Base-by-base conservation (phyloP, 1,284 basidiomycete genomes). In the Papiliotrema nemorosa region DNA sequence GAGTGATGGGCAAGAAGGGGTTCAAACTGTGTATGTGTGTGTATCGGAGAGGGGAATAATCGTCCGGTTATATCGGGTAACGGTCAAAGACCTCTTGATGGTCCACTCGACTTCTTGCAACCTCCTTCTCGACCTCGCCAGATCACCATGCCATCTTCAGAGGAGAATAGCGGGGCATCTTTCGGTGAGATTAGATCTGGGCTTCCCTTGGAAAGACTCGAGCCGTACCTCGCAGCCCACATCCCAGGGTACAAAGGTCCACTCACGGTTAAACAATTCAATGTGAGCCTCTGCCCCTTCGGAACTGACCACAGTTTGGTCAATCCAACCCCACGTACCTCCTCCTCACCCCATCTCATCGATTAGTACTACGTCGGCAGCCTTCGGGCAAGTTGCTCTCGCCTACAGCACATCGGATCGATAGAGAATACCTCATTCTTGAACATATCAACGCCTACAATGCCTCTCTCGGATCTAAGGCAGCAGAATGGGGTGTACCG, bases 251-350 rank as follows among this genome's bases (percentile, higher is more conserved):
- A 93, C 53, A 74, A 75, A 27, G 74, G 82, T 1, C 89, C 90
- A 0, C 82, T 94, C 7, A 76, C 79, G 20, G 83, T 94, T 25
- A 88, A 93, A 77, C 93, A 97, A 73, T 97, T 97, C 78, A 88
- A 88, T 73, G 88, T 88, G 69, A 52, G 82, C 26, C 20, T 10
- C 78, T 57, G 37, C 72, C 31, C 20, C 10, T 41, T 31, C 16
- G 14, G 27, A 9, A 27, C 37, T 47, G 33, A 33, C 36, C 14
- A 16, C 40, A 90, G 87, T 89, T 86, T 71, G 88, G 87, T 36
- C 88, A 90, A 47, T 93, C 90, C 13, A 97, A 97, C 67, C 93
- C 93, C 0, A 97, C 93, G 0, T 97, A 97, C 72, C 87, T 59
- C 24, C 38, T 60, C 40, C 44, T 40, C 33, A 50, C 54, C 9